Base-by-base conservation (phyloP, 192 early-diverging fungal genomes). In the Haplosporangium gracile region DNA sequence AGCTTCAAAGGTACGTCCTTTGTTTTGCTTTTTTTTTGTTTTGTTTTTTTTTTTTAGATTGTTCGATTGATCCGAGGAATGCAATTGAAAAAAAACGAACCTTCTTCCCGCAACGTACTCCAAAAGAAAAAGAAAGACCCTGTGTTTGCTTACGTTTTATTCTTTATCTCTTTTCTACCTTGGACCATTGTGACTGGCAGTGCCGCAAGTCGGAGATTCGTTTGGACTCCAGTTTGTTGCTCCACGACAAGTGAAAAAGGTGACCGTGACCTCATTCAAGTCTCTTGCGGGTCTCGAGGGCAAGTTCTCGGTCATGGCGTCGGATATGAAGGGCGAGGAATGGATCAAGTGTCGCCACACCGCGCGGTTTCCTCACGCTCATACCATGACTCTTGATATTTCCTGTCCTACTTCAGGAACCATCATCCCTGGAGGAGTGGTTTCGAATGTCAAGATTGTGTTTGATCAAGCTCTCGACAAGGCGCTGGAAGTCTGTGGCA, bases 141-240 rank as follows among this genome's bases (percentile, higher is more conserved):
- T 71, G 39, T 38, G 70, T 38, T n/a, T 75, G 34, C 20, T 71
- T 70, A 24, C 32, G 26, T 72, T 55, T 45, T 38, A 9, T 53
- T 36, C 6, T 15, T 39, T 36, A 70, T 53, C 6, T 32, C 70
- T 70, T 43, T 77, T 4, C 53, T 24, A 29, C 36, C 49, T 51
- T 51, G 20, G 49, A 32, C 5, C 29, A 34, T 65, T 65, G n/a
- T 45, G 60, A 65, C 32, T 32, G 60, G 60, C 55, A 90, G 91
- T 55, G 24, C 90, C 91, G 36, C 68, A 83, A 15, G 53, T 60
- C 1, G 90, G 88, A 34, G 91, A 92, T 75, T 91, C 89, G 38
- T 91, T 92, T 88, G 91, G 91, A 13, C 38, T 92, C n/a, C 79
- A 84, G 9, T 89, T 90, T 49, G 86, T 92, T 13, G 88, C 83